Evolutionary conservation across 768 basidiomycete species (phyloP).

Genomic region (Scleroderma bovista): DNA sequence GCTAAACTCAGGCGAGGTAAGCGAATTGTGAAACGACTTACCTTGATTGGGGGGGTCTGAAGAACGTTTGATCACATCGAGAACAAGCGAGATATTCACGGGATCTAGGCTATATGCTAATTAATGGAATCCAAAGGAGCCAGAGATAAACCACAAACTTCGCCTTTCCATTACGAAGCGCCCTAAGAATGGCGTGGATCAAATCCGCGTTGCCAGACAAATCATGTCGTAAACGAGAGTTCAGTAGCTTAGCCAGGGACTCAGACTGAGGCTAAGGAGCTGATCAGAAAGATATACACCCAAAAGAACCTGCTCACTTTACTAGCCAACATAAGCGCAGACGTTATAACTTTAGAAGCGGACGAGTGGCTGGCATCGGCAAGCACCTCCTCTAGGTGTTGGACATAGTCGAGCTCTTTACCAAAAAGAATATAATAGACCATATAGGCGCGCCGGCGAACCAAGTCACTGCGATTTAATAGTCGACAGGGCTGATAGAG

Average conservation of each 20-base stretch:
- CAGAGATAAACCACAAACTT: slow-evolving; percentile 13
- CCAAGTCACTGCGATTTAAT: slow-evolving; percentile 38
- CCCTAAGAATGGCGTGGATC: slow-evolving; percentile 15
- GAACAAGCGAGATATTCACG: slow-evolving; percentile 13
- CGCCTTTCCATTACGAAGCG: slow-evolving; percentile 18
- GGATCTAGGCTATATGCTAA: slow-evolving; percentile 16
- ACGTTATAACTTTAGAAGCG: slow-evolving; percentile 7
- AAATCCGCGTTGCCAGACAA: slow-evolving; percentile 4
- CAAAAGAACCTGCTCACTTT: slow-evolving; percentile 16
- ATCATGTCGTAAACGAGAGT: slow-evolving; percentile 13
- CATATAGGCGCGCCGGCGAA: slow-evolving; percentile 58
- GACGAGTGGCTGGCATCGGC: slow-evolving; percentile 8
- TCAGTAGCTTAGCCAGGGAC: slow-evolving; percentile 16
- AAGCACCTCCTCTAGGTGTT: slow-evolving; percentile 28
- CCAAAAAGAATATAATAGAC: slow-evolving; percentile 51
- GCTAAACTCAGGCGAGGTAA: slow-evolving; percentile 12
- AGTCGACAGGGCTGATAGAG: background rate
- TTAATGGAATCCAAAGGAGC: background rate
- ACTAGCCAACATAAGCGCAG: slow-evolving; percentile 8
- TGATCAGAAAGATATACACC: slow-evolving; percentile 3
- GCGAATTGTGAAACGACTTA: slow-evolving; percentile 7
- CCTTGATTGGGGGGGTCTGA: slow-evolving; percentile 21
- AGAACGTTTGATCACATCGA: slow-evolving; percentile 21
- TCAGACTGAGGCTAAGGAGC: slow-evolving; percentile 16
- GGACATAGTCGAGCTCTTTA: slow-evolving; percentile 42